Base-by-base conservation (phyloP, 176 grass and related monocot genomes). In the Eleusine coracana region DNA sequence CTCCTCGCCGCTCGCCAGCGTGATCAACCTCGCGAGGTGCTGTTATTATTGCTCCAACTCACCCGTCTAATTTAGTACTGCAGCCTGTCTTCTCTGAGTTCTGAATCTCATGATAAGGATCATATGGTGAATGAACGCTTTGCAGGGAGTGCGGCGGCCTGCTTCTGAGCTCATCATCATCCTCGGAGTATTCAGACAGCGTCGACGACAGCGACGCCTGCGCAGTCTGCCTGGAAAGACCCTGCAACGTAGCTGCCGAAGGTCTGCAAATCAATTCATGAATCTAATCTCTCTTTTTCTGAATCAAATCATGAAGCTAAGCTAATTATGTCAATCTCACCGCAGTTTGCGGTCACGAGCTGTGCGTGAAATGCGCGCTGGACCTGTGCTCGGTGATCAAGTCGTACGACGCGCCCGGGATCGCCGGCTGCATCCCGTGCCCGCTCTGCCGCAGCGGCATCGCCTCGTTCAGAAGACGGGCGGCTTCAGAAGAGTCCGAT, bases 381-480 rank as follows among this genome's bases (percentile, higher is more conserved):
- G 82, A 90, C 68, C 91, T 98, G 40, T 95, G 93, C 82, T 92
- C 96, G 64, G 80, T 94, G 70, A 93, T 88, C 76, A 92, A 89
- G 20, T 86, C 77, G 5, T 87, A 87, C 56, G 93, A 93, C 51
- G 50, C 75, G 27, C 75, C 89, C 2, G 67, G 66, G 62, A 67
- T 82, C 65, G 82, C 85, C 77, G 96, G 93, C 70, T 74, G 66
- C 48, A 88, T 99, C 72, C 93, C 96, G n/a, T 99, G 96, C 76
- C 96, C 96, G 55, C 87, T 99, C 65, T 99, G 96, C 81, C 89
- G 96, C 25, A 89, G 82, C 38, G 88, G 87, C 55, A 90, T 99
- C 51, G 51, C 85, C 71, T 80, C 93, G 25, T 99, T 99, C 87
- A 83, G 68, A 52, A 93, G 80, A 40, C 80, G 75, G 18, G 66